Evolutionary conservation across 768 basidiomycete species (phyloP).

Genomic region (Lentinula aciculospora): DNA sequence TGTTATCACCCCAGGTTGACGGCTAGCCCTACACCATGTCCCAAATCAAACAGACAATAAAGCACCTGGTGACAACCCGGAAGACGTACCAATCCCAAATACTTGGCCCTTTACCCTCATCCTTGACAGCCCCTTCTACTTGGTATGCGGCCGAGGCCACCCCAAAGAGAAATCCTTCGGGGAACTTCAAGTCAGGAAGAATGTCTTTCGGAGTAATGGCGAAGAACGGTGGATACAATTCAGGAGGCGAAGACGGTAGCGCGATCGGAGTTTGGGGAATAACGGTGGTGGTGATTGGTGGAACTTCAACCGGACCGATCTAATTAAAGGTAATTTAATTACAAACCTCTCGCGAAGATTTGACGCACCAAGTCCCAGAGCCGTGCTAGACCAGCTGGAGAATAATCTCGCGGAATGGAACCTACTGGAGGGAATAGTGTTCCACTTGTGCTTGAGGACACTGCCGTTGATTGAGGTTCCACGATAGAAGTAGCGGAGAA

Average conservation of each 20-base stretch:
- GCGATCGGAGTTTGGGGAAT: constrained; percentile 30
- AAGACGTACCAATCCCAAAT: constrained; percentile 35
- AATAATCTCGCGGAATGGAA: constrained; percentile 33
- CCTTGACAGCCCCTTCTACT: constrained; percentile 46
- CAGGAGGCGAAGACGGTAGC: constrained; percentile 37
- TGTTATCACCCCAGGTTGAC: constrained; percentile 32
- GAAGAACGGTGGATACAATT: constrained; percentile 42
- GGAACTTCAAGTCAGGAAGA: constrained; percentile 37
- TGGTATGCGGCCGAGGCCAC: constrained; percentile 50
- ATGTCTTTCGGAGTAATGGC: constrained; percentile 37
- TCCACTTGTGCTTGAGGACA: constrained; percentile 1
- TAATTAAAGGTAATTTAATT: constrained; percentile 10
- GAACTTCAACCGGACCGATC: constrained; percentile 38
- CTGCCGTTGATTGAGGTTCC: neutral
- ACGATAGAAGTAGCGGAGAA: neutral
- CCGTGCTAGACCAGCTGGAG: constrained; percentile 27
- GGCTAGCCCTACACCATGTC: constrained; percentile 25
- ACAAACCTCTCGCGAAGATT: neutral
- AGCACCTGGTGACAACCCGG: neutral
- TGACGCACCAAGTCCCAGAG: constrained; percentile 36
- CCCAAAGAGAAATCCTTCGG: constrained; percentile 43
- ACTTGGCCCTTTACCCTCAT: constrained; percentile 42
- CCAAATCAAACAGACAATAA: neutral
- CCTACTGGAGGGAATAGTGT: constrained; percentile 33
- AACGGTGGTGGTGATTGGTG: constrained; percentile 40